A percentile compares a stretch with the other conserved stretches of the same genome.
Conservation (phyloP, 179 eudicot species). For the Corrigiola litoralis region DNA sequence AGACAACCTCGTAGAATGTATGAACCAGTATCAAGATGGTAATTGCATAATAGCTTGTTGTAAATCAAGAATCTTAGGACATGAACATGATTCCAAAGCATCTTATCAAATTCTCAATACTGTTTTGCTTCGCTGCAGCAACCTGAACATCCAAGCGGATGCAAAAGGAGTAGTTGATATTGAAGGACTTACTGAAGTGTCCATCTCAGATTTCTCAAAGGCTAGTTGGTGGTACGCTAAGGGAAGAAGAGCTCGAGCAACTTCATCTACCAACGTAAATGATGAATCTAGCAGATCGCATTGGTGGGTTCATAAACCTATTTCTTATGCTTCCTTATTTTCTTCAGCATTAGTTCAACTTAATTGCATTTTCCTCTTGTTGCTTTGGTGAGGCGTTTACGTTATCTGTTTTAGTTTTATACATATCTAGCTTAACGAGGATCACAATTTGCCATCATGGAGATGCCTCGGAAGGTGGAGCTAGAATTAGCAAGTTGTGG, state of each 20-base stretch:
- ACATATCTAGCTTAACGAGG: conserved; percentile 59
- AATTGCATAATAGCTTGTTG: conserved; percentile 2
- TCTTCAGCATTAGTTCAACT: not conserved
- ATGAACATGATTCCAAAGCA: not conserved
- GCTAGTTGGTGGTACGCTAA: conserved; percentile 72
- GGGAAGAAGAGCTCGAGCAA: conserved; percentile 70
- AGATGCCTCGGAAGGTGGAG: conserved; percentile 35
- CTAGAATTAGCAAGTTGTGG: conserved; percentile 62
- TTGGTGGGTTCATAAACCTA: conserved; percentile 50
- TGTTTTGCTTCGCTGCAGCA: conserved; percentile 29
- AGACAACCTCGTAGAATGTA: conserved; percentile 37
- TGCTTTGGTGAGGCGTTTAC: conserved; percentile 31
- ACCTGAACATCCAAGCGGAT: conserved; percentile 66
- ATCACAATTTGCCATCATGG: conserved; percentile 56
- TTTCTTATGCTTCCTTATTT: not conserved
- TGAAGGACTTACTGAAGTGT: conserved; percentile 64
- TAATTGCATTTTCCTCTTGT: conserved; percentile 4
- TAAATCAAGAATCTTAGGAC: not conserved
- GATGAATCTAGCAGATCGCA: conserved; percentile 75
- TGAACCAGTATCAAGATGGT: conserved; percentile 52
- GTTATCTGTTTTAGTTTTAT: conserved; percentile 49
- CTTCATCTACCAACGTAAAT: conserved; percentile 66
- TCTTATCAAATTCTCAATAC: conserved; percentile 1
- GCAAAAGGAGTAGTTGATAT: conserved; percentile 59
- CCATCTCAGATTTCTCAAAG: conserved; percentile 50